Conservation (phyloP, 768 basidiomycete species). For the Pisolithus sp. region DNA sequence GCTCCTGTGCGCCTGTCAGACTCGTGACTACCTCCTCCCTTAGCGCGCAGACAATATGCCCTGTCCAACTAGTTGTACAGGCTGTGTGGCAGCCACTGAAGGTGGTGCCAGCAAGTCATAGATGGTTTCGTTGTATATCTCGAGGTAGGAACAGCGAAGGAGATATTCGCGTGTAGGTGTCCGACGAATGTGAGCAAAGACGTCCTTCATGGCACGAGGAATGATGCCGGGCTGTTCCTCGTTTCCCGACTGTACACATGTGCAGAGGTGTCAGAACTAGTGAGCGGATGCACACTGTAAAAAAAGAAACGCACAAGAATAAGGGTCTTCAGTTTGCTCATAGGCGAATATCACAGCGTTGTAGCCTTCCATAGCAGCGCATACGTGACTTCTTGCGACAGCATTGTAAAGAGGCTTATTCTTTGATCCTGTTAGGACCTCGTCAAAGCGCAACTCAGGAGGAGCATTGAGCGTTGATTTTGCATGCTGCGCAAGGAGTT, state of each 20-base stretch:
- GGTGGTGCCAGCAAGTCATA: slow-evolving; percentile 81
- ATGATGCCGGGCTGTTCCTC: slow-evolving; percentile 90
- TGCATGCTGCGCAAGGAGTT: slow-evolving; percentile 51
- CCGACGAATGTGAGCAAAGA: slow-evolving; percentile 76
- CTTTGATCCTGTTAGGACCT: slow-evolving; percentile 69
- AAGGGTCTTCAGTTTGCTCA: slow-evolving; percentile 84
- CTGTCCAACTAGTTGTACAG: slow-evolving; percentile 71
- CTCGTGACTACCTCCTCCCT: slow-evolving; percentile 93
- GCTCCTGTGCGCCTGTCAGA: slow-evolving; percentile 77
- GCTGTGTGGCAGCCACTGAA: slow-evolving; percentile 41
- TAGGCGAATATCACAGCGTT: slow-evolving; percentile 95
- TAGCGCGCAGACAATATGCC: slow-evolving; percentile 66
- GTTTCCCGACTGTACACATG: slow-evolving; percentile 49
- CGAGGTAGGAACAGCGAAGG: slow-evolving; percentile 92
- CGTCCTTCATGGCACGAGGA: slow-evolving; percentile 85
- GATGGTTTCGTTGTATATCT: slow-evolving; percentile 93
- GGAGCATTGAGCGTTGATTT: slow-evolving; percentile 36
- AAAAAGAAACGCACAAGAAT: slow-evolving; percentile 45
- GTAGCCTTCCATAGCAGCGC: slow-evolving; percentile 94
- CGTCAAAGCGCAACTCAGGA: slow-evolving; percentile 62
- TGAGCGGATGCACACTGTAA: neutral
- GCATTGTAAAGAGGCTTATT: slow-evolving; percentile 77
- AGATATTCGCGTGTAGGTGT: slow-evolving; percentile 84
- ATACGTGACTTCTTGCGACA: slow-evolving; percentile 72
- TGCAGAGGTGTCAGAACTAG: slow-evolving; percentile 25